Percentiles rank a stretch among this genome's conserved stretches.
These are phyloP conservation scores for Hymenochaete sp. DNA, from an alignment of 1,284 basidiomycete species.

Conservation along the genomic window DNA sequence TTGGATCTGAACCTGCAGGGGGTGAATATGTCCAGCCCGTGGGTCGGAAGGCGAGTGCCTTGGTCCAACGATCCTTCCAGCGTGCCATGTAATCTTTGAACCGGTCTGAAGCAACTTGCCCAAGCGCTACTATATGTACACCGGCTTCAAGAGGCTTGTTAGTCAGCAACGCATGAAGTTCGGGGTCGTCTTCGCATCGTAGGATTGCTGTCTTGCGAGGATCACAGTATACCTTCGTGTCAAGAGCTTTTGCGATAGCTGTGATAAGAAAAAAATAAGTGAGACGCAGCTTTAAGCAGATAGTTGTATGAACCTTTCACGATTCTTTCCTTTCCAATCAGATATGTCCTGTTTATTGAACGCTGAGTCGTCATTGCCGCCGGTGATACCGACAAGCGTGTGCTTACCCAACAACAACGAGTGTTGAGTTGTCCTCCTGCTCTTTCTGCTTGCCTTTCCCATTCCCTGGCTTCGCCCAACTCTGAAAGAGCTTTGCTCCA, in stretches of 20 bases:
- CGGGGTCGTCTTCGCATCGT: constrained; percentile 73
- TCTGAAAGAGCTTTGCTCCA: constrained; percentile 22
- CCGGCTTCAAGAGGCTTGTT: constrained; percentile 67
- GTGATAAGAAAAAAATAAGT: neutral
- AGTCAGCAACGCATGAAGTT: constrained; percentile 74
- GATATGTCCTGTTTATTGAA: constrained; percentile 64
- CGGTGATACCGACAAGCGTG: constrained; percentile 2
- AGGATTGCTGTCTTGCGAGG: constrained; percentile 73
- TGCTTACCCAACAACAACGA: constrained; percentile 84
- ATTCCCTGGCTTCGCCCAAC: constrained; percentile 21
- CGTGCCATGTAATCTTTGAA: constrained; percentile 73
- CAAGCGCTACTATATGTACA: constrained; percentile 83
- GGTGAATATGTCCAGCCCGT: constrained; percentile 89
- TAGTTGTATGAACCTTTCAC: constrained; percentile 63
- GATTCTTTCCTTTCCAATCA: constrained; percentile 94
- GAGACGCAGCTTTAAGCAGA: neutral
- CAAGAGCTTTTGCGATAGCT: constrained; percentile 80
- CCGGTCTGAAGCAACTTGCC: constrained; percentile 70
- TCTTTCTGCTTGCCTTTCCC: constrained; percentile 26
- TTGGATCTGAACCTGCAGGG: constrained; percentile 54
- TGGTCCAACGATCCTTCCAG: constrained; percentile 67
- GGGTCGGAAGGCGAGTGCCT: constrained; percentile 78
- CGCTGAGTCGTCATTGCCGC: constrained; percentile 9
- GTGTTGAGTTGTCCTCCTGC: constrained; percentile 28
- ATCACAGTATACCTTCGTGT: constrained; percentile 88